Evolutionary conservation across 164 flowering plant genomes (phyloP).

Genomic region (Chimonanthus praecox): DNA sequence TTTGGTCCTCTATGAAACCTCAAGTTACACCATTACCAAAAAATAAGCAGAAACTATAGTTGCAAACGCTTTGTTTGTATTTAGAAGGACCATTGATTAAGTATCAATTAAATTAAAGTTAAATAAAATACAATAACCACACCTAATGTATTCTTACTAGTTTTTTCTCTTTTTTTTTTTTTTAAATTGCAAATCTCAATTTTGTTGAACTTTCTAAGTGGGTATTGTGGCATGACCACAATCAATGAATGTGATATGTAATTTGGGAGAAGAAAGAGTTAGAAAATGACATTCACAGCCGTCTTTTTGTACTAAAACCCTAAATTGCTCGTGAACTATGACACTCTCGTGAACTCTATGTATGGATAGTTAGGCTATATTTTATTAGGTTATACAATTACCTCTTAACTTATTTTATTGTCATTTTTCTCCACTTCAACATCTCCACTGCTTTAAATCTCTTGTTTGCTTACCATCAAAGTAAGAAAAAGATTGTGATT

Average conservation of each 20-base stretch:
- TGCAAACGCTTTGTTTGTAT: too few relatives aligned
- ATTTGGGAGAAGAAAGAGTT: conserved; percentile 4
- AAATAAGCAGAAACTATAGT: too few relatives aligned
- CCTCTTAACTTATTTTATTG: too few relatives aligned
- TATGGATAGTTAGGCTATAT: not conserved
- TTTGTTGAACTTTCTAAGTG: not conserved
- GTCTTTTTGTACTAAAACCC: conserved; percentile 30
- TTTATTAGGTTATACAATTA: not conserved
- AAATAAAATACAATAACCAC: not conserved
- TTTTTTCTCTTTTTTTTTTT: not conserved
- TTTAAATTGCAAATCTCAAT: not conserved
- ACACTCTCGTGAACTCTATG: conserved; percentile 36
- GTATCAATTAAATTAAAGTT: too few relatives aligned
- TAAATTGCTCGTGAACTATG: conserved; percentile 36
- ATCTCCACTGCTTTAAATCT: too few relatives aligned
- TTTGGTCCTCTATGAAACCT: too few relatives aligned
- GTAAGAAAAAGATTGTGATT: not conserved
- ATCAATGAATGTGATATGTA: conserved; percentile 11
- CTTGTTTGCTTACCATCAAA: not conserved
- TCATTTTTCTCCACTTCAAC: not conserved
- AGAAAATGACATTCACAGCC: conserved; percentile 34
- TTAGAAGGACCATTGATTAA: too few relatives aligned
- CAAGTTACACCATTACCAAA: too few relatives aligned
- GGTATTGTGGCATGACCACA: conserved; percentile 10
- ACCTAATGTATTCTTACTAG: conserved; percentile 6